These are phyloP conservation scores for Wallacemonas sp. DNA, from an alignment of 208 protist genomes.

Conservation along the genomic window DNA sequence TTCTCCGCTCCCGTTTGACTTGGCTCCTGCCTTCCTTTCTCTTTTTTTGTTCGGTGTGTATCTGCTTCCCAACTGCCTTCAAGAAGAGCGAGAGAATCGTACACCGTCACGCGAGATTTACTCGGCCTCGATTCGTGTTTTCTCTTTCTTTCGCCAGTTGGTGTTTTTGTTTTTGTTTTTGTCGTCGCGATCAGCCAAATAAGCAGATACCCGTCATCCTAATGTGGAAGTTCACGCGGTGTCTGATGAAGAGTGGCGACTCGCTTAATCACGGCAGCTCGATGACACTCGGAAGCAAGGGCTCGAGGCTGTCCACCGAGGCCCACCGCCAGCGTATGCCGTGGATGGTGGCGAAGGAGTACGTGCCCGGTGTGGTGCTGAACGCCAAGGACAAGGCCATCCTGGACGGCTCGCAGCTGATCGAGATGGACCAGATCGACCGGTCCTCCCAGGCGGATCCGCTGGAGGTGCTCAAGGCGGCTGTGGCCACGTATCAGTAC, in stretches of 20 bases:
- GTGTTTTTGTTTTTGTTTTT: conserved; percentile 6
- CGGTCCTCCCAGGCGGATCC: conserved; percentile 79
- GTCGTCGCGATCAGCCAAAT: not conserved
- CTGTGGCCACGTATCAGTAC: conserved; percentile 80
- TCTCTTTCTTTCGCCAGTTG: not conserved
- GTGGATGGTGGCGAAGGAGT: conserved; percentile 85
- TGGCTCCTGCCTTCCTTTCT: too few relatives aligned
- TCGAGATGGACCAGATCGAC: conserved; percentile 83
- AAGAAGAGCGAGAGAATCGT: too few relatives aligned
- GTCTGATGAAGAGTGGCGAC: conserved; percentile 42
- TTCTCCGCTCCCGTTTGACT: too few relatives aligned
- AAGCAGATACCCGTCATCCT: not conserved
- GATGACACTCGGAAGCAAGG: conserved; percentile 88
- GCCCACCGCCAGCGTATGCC: conserved; percentile 87
- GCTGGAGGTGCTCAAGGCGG: conserved; percentile 76
- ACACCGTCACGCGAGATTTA: too few relatives aligned
- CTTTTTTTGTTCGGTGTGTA: too few relatives aligned
- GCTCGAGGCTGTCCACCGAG: conserved; percentile 51
- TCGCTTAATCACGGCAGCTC: conserved; percentile 82
- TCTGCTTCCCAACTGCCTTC: too few relatives aligned
- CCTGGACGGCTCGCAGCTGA: conserved; percentile 74
- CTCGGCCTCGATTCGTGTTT: not conserved
- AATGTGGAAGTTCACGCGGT: conserved; percentile 29
- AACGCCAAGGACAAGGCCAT: conserved; percentile 80
- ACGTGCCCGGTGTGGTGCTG: conserved; percentile 82